Evolutionary conservation across 371 early-diverging fungal species (phyloP), one percentile per base, ranked within the genome.

Genomic region (Polyrhizophydium stewartii): DNA sequence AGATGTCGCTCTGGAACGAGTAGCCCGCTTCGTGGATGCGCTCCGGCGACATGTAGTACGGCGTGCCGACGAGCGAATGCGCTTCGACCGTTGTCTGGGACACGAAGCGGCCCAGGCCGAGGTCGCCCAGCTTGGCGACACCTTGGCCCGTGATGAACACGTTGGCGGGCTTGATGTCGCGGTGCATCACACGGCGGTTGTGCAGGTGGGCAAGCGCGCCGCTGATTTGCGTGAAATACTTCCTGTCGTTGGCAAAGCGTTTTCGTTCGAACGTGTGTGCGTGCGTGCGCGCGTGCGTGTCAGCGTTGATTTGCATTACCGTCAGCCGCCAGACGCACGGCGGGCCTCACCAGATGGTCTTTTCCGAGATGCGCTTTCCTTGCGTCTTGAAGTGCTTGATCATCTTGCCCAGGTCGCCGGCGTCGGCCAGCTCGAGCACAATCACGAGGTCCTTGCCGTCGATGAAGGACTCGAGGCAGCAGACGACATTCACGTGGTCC

Each of bases 301-400:
- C n/a, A n/a, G n/a, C n/a, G n/a, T n/a, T n/a, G n/a, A n/a, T n/a
- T 43, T 43, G 43, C n/a, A 43, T 43, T 43, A 43, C 43, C 16
- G n/a, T 43, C 43, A 43, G 16, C n/a, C 16, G 43, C n/a, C 17
- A 43, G 43, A 17, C n/a, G 43, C 43, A 43, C n/a, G 49, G 28
- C 7, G 28, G 28, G 9, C 3, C 28, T 47, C 28, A 47, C 49
- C 49, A 47, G 16, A 47, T 47, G 49, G 49, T 47, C 28, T 47
- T 47, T 28, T 47, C 49, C 3, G 49, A 47, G 28, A 47, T 47
- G 28, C 28, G 49, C 49, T 47, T 47, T 3, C 49, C 49, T 16
- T 47, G 49, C 25, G 49, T 47, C 49, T 47, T 47, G 49, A 47
- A 47, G 49, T 47, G 49, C 49, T 47, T 47, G 49, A 47, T 47